Conservation (phyloP, 176 grass and related monocot species). For the Zea mays region Zm-B73-REFERENCE-NAM-5.0 NC_050105.1:100259501-100260000, state of each 20-base stretch:
- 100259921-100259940: slow-evolving; percentile 90
- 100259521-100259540: slow-evolving; percentile 71
- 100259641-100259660: slow-evolving; percentile 74
- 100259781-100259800: slow-evolving; percentile 62
- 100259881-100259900: slow-evolving; percentile 74
- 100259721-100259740: slow-evolving; percentile 15
- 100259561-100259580: slow-evolving; percentile 86
- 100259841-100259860: slow-evolving; percentile 84
- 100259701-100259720: slow-evolving; percentile 7
- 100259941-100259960: slow-evolving; percentile 93
- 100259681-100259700: background rate
- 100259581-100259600: slow-evolving; percentile 81
- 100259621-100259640: slow-evolving; percentile 75
- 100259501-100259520: slow-evolving; percentile 40
- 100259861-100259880: slow-evolving; percentile 98
- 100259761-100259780: slow-evolving; percentile 66
- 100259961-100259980: slow-evolving; percentile 70
- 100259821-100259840: slow-evolving; percentile 91
- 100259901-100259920: slow-evolving; percentile 72
- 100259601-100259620: slow-evolving; percentile 95
- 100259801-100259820: slow-evolving; percentile 89
- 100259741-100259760: slow-evolving; percentile 53
- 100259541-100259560: slow-evolving; percentile 84
- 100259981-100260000: slow-evolving; percentile 6
- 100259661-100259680: slow-evolving; percentile 68